Percentiles rank a stretch among this genome's conserved stretches.
Conservation (phyloP, 495 filamentous ascomycete species). For the Trichocladium uniseriatum region DNA sequence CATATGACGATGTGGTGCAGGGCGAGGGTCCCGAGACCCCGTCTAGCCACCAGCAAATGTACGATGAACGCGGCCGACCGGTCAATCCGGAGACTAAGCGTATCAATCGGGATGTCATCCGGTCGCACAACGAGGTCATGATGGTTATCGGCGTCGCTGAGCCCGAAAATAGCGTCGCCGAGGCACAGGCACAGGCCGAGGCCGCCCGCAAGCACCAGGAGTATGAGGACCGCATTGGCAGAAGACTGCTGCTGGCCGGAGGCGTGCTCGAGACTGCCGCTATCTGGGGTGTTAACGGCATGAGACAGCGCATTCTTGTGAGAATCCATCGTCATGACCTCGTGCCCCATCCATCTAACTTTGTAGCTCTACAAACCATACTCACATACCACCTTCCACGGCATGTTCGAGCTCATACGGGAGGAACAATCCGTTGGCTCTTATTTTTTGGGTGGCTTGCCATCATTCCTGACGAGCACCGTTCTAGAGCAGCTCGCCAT, state of each 20-base stretch:
- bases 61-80: conserved; percentile 62
- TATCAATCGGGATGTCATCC: conserved; percentile 42
- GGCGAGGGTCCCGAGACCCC: conserved; percentile 36
- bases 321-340: background rate
- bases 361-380: conserved; percentile 40
- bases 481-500: conserved; percentile 11
- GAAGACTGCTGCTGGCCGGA: conserved; percentile 28
- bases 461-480: conserved; percentile 22
- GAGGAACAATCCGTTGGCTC: conserved; percentile 22
- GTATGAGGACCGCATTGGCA: conserved; percentile 34
- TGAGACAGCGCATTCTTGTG: conserved; percentile 44
- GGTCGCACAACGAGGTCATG: conserved; percentile 51
- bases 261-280: conserved; percentile 31
- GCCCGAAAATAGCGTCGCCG: conserved; percentile 29
- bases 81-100: conserved; percentile 49
- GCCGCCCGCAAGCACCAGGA: conserved; percentile 22
- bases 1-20: conserved; percentile 54
- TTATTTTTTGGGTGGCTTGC: conserved; percentile 25
- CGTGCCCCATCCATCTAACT: background rate
- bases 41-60: conserved; percentile 48
- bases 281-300: conserved; percentile 45
- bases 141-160: conserved; percentile 45
- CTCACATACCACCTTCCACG: conserved; percentile 30
- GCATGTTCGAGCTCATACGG: conserved; percentile 25
- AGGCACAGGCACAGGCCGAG: conserved; percentile 24